Conservation (phyloP, 345 rosid genomes). For the Zanthoxylum bungeanum region DNA sequence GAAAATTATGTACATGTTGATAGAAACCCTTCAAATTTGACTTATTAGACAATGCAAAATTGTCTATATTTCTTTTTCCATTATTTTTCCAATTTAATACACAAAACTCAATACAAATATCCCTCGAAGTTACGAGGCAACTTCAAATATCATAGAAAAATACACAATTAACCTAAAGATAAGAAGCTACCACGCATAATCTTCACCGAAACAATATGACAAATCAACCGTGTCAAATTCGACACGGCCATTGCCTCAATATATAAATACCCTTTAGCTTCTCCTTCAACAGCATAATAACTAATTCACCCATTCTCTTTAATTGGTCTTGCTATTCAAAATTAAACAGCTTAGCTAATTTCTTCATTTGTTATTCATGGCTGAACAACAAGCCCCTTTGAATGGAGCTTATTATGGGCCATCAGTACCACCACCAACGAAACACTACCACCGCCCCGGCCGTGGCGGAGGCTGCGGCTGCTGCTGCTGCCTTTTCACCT, state of each 20-base stretch:
- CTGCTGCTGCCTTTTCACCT: slow-evolving; percentile 56
- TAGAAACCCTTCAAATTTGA: too few relatives aligned
- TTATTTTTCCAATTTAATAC: background rate
- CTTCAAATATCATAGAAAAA: background rate
- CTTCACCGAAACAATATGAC: background rate
- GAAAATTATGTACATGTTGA: too few relatives aligned
- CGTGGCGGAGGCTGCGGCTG: slow-evolving; percentile 46
- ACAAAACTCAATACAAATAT: background rate
- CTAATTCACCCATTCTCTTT: background rate
- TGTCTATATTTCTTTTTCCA: background rate
- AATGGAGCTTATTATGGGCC: slow-evolving; percentile 78
- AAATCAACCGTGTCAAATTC: too few relatives aligned
- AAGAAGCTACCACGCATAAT: background rate
- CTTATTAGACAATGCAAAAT: too few relatives aligned
- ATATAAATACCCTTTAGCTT: too few relatives aligned
- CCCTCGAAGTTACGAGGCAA: background rate
- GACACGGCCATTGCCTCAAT: too few relatives aligned
- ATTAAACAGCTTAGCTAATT: too few relatives aligned
- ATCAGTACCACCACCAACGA: slow-evolving; percentile 46
- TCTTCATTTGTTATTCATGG: slow-evolving; percentile 30
- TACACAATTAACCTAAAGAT: too few relatives aligned
- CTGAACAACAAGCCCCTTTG: slow-evolving; percentile 48
- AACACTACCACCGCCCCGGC: slow-evolving; percentile 44
- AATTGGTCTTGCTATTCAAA: background rate
- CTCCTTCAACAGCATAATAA: background rate